Percentiles rank a stretch among this genome's conserved stretches.
Conservation (phyloP, 1,284 basidiomycete genomes). For the Malassezia sp. region DNA sequence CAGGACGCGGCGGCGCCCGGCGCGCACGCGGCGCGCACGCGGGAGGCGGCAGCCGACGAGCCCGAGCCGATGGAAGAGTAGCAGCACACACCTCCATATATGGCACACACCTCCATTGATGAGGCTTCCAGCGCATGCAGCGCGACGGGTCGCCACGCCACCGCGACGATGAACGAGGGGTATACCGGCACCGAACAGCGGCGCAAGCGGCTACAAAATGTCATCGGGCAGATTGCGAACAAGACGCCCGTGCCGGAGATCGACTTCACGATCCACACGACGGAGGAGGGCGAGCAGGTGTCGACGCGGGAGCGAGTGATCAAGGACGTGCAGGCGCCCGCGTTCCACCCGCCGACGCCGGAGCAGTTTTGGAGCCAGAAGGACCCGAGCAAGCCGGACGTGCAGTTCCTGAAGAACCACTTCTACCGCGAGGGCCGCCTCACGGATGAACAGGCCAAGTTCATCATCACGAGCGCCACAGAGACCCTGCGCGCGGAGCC, state of each 20-base stretch:
- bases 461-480: conserved; percentile 66
- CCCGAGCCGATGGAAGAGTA: not conserved
- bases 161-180: conserved; percentile 1
- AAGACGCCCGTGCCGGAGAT: conserved; percentile 37
- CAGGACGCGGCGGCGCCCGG: not conserved
- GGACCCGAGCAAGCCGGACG: conserved; percentile 51
- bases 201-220: conserved; percentile 32
- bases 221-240: conserved; percentile 36
- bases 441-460: conserved; percentile 78
- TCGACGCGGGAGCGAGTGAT: conserved; percentile 49
- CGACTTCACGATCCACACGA: conserved; percentile 48
- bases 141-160: not conserved
- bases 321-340: conserved; percentile 51
- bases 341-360: conserved; percentile 78
- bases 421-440: conserved; percentile 85
- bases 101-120: conserved; percentile 4
- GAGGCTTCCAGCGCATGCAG: not conserved
- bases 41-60: not conserved
- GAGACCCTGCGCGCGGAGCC: conserved; percentile 67
- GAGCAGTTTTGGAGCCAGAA: conserved; percentile 61
- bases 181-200: conserved; percentile 6
- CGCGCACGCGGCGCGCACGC: not conserved
- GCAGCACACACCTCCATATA: conserved; percentile 4
- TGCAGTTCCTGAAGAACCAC: conserved; percentile 96
- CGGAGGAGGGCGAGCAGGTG: conserved; percentile 48